A percentile compares a stretch with the other conserved stretches of the same genome.
Conservation (phyloP, 1,284 basidiomycete genomes). For the Waitea zeae region DNA sequence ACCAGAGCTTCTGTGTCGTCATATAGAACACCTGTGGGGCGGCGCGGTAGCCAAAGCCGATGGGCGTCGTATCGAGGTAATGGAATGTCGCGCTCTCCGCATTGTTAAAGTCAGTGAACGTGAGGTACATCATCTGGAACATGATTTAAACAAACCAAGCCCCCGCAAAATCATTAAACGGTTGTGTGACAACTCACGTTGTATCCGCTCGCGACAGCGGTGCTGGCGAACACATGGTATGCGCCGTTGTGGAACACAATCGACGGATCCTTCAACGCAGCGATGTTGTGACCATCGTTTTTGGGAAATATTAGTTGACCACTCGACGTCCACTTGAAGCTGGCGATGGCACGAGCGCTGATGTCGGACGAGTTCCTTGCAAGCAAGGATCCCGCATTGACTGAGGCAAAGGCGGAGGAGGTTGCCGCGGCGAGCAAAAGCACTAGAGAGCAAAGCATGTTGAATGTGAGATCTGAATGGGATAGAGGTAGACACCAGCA, state of each 20-base stretch:
- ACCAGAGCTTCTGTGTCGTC: background rate
- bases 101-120: too few relatives aligned
- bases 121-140: background rate
- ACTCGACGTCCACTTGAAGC: background rate
- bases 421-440: too few relatives aligned
- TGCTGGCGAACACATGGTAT: background rate
- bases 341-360: background rate
- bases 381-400: too few relatives aligned
- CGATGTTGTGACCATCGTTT: too few relatives aligned
- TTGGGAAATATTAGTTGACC: background rate
- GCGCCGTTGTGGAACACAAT: slow-evolving; percentile 1
- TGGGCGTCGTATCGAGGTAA: too few relatives aligned
- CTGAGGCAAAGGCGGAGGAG: background rate
- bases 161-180: background rate
- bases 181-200: too few relatives aligned
- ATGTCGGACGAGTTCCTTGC: background rate
- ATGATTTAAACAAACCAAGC: background rate
- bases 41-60: background rate
- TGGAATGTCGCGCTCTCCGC: too few relatives aligned
- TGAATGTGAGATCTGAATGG: too few relatives aligned
- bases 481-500: too few relatives aligned
- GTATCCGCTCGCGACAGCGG: background rate
- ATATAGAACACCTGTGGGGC: background rate
- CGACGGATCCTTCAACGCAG: background rate
- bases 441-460: too few relatives aligned